A percentile compares a stretch with the other conserved stretches of the same genome.
Evolutionary conservation across 192 early-diverging fungal species (phyloP).

Genomic region (Coemansia sp.): DNA sequence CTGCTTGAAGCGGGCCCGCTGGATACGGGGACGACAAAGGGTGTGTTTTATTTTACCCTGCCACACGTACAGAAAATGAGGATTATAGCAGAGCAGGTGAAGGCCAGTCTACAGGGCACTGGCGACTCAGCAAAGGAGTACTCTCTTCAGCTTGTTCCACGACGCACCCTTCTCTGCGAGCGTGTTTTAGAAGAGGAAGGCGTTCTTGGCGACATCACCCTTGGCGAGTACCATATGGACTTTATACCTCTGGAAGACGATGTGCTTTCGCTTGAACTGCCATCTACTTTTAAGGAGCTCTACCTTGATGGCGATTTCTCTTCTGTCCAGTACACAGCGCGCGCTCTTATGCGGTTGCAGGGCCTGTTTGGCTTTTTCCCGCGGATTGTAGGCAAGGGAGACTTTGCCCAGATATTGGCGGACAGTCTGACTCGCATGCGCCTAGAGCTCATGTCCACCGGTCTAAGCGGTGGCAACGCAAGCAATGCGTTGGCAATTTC

Average conservation of each 20-base stretch:
- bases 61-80: slow-evolving; percentile 79
- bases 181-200: slow-evolving; percentile 92
- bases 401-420: slow-evolving; percentile 68
- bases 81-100: slow-evolving; percentile 66
- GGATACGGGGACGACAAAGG: slow-evolving; percentile 66
- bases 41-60: slow-evolving; percentile 81
- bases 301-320: slow-evolving; percentile 63
- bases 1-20: slow-evolving; percentile 66
- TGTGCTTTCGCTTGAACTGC: slow-evolving; percentile 85
- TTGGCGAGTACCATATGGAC: slow-evolving; percentile 90
- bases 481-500: slow-evolving; percentile 56
- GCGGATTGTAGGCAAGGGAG: slow-evolving; percentile 87
- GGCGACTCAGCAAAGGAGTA: slow-evolving; percentile 49
- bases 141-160: slow-evolving; percentile 84
- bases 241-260: slow-evolving; percentile 89
- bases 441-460: slow-evolving; percentile 62
- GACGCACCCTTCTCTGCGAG: slow-evolving; percentile 86
- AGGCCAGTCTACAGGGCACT: slow-evolving; percentile 14
- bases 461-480: slow-evolving; percentile 4
- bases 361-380: slow-evolving; percentile 86
- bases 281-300: slow-evolving; percentile 77
- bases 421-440: slow-evolving; percentile 85
- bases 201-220: slow-evolving; percentile 79
- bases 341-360: slow-evolving; percentile 88
- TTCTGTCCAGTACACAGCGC: slow-evolving; percentile 37